Evolutionary conservation across 2,329 filamentous ascomycete species (phyloP).

Genomic region (Penicillium brevicompactum): DNA sequence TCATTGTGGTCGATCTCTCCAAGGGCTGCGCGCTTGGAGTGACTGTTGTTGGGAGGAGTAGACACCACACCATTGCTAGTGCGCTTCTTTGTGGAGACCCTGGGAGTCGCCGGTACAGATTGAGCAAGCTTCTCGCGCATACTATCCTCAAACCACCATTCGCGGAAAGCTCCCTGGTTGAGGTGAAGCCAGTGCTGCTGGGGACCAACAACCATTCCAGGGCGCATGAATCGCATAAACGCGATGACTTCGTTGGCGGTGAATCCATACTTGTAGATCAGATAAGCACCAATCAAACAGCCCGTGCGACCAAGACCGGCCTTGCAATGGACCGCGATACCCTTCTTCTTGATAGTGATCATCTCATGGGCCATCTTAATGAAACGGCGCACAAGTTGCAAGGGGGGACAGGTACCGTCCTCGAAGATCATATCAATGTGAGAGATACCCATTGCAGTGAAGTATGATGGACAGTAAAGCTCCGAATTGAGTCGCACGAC

Average conservation of each 20-base stretch:
- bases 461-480: conserved; percentile 95
- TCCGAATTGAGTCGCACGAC: conserved; percentile 95
- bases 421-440: conserved; percentile 99
- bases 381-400: conserved; percentile 89
- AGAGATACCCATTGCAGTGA: conserved; percentile 90
- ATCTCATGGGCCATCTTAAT: conserved; percentile 93
- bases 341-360: conserved; percentile 87
- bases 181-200: conserved; percentile 99
- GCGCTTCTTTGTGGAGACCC: conserved; percentile 60
- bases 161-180: conserved; percentile 94
- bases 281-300: conserved; percentile 93
- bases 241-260: conserved; percentile 96
- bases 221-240: conserved; percentile 98
- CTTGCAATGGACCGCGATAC: conserved; percentile 98
- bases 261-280: conserved; percentile 96
- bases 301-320: conserved; percentile 93
- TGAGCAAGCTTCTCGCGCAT: conserved; percentile 81
- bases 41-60: conserved; percentile 79
- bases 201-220: conserved; percentile 97
- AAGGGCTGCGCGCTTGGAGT: conserved; percentile 78
- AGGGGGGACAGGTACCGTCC: conserved; percentile 90
- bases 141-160: conserved; percentile 86
- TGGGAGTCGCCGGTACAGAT: conserved; percentile 59
- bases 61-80: conserved; percentile 71
- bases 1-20: conserved; percentile 90